phyloP scores from a whole-genome alignment of 208 protist genomes.

The Entamoeba dispar region DNA sequence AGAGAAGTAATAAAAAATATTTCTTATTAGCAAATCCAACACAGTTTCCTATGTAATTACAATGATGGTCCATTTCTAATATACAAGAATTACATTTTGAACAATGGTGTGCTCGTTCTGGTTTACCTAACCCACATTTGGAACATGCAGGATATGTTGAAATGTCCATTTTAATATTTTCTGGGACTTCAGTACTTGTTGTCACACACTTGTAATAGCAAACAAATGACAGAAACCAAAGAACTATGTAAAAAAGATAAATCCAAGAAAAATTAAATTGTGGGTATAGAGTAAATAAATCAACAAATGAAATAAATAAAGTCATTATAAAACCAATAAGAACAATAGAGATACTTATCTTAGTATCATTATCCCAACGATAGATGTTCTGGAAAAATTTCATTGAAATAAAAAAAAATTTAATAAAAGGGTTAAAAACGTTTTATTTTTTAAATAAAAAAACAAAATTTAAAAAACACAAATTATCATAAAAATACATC shows the following conservation, averaged over 20 bases:
- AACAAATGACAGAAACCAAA: not conserved
- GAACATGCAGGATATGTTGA: not conserved
- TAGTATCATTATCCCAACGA: not conserved
- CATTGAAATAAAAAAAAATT: no score
- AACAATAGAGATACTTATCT: not conserved
- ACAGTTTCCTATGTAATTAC: conserved; percentile 24
- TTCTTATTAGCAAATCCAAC: not conserved
- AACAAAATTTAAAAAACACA: no score
- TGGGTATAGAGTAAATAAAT: not conserved
- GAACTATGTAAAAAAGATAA: not conserved
- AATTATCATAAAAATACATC: no score
- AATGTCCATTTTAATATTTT: not conserved
- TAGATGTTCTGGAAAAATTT: no score
- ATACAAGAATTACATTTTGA: conserved; percentile 36
- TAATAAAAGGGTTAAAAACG: no score
- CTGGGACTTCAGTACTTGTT: not conserved
- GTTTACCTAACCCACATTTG: conserved; percentile 11
- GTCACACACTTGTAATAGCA: not conserved
- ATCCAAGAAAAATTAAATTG: not conserved
- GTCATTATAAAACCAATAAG: not conserved
- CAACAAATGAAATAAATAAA: not conserved
- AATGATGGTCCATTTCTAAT: conserved; percentile 44
- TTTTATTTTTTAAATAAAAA: no score
- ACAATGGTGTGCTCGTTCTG: conserved; percentile 36
- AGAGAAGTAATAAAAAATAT: not conserved